Evolutionary conservation across 2,329 filamentous ascomycete genomes (phyloP), one percentile per base, ranked within the genome.

Genomic region (Intubia oerlemansii): DNA sequence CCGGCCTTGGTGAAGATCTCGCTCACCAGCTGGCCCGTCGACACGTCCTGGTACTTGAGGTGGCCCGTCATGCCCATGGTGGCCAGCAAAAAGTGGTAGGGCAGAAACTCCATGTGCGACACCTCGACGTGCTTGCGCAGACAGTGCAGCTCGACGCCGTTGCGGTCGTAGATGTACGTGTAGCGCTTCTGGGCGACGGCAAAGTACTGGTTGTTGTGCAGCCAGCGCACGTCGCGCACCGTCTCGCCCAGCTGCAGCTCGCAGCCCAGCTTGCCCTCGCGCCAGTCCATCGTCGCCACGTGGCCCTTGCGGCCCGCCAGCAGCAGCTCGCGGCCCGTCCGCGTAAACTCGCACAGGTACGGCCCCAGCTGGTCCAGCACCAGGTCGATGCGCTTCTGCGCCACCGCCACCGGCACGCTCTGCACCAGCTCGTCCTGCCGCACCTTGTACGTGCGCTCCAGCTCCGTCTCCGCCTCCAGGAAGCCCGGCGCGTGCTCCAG

Each of bases 171-270:
- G 38, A 98, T 93, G 54, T 92, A 98, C 38, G 88, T 79, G 41
- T 88, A 76, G 52, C 85, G 88, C 59, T 92, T 93, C 53, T 98
- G 85, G 25, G 88, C 82, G 10, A 92, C 81, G 1, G 85, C 85
- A 52, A 95, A 93, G 52, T 70, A 77, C 41, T 92, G 81, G 48
- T 88, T 84, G 48, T 92, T 92, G 53, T 93, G 82, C 42, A 95
- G 60, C 78, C 82, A 98, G 45, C 73, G 75, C 16, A 76, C 75
- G 51, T 93, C 85, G 29, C 85, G 63, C 10, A 95, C 64, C 1
- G 82, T 95, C 57, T 98, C 88, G 28, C 73, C 70, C 36, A 98
- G 59, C 46, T 98, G 81, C 37, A 41, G 44, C 48, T 98, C 88
- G 46, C 82, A 93, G 6, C 79, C 80, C 34, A 93, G 56, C 49